These are phyloP conservation scores for Byssoonygena ceratinophila DNA, from an alignment of 2,329 filamentous ascomycete genomes.

Conservation along the genomic window DNA sequence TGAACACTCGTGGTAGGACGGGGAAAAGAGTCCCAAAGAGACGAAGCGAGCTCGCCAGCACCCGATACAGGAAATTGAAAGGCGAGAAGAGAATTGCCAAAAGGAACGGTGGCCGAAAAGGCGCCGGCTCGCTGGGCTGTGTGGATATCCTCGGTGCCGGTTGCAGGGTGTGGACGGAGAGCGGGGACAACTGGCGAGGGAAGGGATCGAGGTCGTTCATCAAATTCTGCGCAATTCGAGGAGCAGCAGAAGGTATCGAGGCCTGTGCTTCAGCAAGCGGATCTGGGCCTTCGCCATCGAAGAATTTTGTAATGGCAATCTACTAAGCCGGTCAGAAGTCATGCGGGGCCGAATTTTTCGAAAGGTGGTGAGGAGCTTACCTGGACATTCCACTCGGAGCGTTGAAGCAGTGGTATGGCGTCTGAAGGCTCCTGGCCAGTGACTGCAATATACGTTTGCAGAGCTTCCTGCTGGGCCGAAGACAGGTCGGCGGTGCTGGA, in stretches of 20 bases:
- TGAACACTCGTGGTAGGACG: slow-evolving; percentile 59
- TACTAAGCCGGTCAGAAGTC: slow-evolving; percentile 31
- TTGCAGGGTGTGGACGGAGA: slow-evolving; percentile 39
- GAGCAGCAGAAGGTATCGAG: slow-evolving; percentile 48
- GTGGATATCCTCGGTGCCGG: slow-evolving; percentile 79
- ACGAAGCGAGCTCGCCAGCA: slow-evolving; percentile 57
- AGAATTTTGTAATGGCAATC: slow-evolving; percentile 96
- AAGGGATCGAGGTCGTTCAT: slow-evolving; percentile 50
- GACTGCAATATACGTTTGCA: slow-evolving; percentile 80
- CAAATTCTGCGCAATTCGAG: slow-evolving; percentile 62
- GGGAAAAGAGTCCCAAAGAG: slow-evolving; percentile 68
- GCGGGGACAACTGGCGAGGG: slow-evolving; percentile 33
- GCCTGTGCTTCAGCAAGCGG: slow-evolving; percentile 65
- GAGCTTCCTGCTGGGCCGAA: slow-evolving; percentile 64
- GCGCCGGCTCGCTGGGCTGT: slow-evolving; percentile 53
- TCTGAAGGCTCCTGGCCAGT: slow-evolving; percentile 70
- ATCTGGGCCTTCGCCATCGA: slow-evolving; percentile 84
- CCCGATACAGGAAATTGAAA: slow-evolving; percentile 63
- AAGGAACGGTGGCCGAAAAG: slow-evolving; percentile 62
- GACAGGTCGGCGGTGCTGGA: slow-evolving; percentile 56
- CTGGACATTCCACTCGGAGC: slow-evolving; percentile 95
- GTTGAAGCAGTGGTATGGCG: slow-evolving; percentile 65
- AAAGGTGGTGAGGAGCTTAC: slow-evolving; percentile 35
- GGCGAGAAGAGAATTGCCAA: slow-evolving; percentile 71
- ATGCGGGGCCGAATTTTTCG: background rate